Evolutionary conservation across 805 yeast genomes (phyloP).

Genomic region (Kluyveromyces nonfermentans): DNA sequence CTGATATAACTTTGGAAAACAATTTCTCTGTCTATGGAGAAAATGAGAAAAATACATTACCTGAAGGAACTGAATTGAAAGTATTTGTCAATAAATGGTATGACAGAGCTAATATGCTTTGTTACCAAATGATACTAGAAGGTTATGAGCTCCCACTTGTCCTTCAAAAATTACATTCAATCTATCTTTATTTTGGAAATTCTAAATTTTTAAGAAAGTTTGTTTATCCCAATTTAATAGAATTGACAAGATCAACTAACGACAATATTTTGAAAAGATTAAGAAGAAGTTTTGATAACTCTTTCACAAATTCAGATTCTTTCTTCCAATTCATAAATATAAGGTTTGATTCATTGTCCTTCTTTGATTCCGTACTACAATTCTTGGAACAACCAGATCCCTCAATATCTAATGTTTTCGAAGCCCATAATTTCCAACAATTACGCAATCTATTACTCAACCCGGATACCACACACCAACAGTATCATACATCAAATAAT

Average conservation of each 20-base stretch:
- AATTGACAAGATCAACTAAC: slow-evolving; percentile 42
- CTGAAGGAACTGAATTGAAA: slow-evolving; percentile 37
- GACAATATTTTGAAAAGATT: slow-evolving; percentile 43
- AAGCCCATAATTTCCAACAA: slow-evolving; percentile 3
- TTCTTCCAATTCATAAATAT: neutral
- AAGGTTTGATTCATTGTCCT: neutral
- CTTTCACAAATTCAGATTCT: neutral
- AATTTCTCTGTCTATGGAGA: neutral
- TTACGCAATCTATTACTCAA: neutral
- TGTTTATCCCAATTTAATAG: slow-evolving; percentile 13
- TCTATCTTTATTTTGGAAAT: slow-evolving; percentile 37
- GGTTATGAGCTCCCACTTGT: slow-evolving; percentile 49
- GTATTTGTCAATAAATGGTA: slow-evolving; percentile 54
- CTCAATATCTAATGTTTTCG: neutral
- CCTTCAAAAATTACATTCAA: slow-evolving; percentile 42
- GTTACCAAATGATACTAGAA: slow-evolving; percentile 46
- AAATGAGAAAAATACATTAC: slow-evolving; percentile 7
- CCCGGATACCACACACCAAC: neutral
- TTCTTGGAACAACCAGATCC: neutral
- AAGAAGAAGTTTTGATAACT: slow-evolving; percentile 22
- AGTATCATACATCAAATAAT: neutral
- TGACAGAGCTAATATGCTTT: slow-evolving; percentile 51
- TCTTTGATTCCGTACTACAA: slow-evolving; percentile 11
- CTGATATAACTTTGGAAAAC: slow-evolving; percentile 6
- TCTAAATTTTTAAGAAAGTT: slow-evolving; percentile 20